phyloP scores from a whole-genome alignment of 257 asterid genomes.

The Craterostigma plantagineum region DNA sequence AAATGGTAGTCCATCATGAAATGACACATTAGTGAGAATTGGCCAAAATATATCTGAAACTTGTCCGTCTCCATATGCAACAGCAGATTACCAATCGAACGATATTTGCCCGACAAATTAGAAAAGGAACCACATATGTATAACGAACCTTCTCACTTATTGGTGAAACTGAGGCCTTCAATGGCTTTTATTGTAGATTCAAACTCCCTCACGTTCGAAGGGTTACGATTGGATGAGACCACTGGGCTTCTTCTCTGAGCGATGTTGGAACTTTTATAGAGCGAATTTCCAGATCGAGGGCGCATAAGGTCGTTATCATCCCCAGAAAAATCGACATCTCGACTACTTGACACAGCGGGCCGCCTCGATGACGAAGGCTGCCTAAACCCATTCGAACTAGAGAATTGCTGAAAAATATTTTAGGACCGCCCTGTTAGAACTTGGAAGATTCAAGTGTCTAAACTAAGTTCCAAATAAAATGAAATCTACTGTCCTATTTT shows the following conservation, averaged over 20 bases:
- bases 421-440: no score
- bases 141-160: constrained; percentile 38
- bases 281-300: constrained; percentile 26
- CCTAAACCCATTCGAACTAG: constrained; percentile 22
- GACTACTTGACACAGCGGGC: constrained; percentile 25
- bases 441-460: no score
- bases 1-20: no score
- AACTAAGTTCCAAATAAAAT: neutral
- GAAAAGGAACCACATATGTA: no score
- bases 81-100: no score
- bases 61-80: no score
- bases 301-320: constrained; percentile 30
- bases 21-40: no score
- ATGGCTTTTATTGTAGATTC: constrained; percentile 76
- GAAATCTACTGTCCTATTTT: neutral
- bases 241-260: constrained; percentile 42
- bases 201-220: constrained; percentile 19
- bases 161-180: constrained; percentile 57
- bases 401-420: constrained; percentile 23
- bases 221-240: no score
- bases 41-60: no score
- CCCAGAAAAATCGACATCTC: constrained; percentile 29
- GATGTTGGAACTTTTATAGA: constrained; percentile 21
- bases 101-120: no score
- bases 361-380: constrained; percentile 43